These are phyloP conservation scores for Penicillium frequentans DNA, from an alignment of 2,329 filamentous ascomycete species.

Conservation along the genomic window DNA sequence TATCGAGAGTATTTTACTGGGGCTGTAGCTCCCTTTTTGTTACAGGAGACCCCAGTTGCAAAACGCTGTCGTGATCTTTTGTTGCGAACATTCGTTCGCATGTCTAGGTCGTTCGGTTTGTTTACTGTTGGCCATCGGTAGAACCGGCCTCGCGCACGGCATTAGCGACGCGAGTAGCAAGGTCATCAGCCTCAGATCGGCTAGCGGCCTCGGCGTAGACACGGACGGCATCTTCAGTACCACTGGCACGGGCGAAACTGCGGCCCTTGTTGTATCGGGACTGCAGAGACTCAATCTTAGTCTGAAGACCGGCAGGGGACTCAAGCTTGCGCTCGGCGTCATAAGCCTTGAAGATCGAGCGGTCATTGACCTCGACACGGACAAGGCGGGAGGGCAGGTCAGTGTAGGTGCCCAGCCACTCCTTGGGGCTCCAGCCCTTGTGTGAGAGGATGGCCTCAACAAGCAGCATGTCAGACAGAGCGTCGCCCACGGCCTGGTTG, in stretches of 20 bases:
- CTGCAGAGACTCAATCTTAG: slow-evolving; percentile 81
- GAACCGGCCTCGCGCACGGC: slow-evolving; percentile 64
- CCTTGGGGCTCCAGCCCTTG: slow-evolving; percentile 84
- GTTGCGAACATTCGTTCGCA: background rate
- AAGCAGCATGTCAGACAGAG: slow-evolving; percentile 91
- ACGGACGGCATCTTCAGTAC: slow-evolving; percentile 92
- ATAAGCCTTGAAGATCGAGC: slow-evolving; percentile 85
- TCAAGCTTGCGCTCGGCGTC: slow-evolving; percentile 89
- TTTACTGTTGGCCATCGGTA: slow-evolving; percentile 20
- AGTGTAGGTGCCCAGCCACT: slow-evolving; percentile 90
- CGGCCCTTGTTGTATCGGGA: slow-evolving; percentile 88
- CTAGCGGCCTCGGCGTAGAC: slow-evolving; percentile 95
- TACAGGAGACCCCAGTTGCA: background rate
- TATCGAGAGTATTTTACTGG: slow-evolving; percentile 22
- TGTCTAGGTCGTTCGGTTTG: background rate
- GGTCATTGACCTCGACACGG: slow-evolving; percentile 83
- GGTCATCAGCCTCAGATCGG: slow-evolving; percentile 83
- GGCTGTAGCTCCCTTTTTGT: slow-evolving; percentile 7
- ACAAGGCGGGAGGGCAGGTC: slow-evolving; percentile 96
- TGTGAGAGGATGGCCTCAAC: slow-evolving; percentile 95
- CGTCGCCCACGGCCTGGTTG: slow-evolving; percentile 97
- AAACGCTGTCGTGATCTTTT: slow-evolving; percentile 17
- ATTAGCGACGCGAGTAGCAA: slow-evolving; percentile 78
- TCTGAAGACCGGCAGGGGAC: slow-evolving; percentile 75
- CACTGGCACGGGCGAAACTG: slow-evolving; percentile 87